These are phyloP conservation scores for Hypoxylon sp. DNA, from an alignment of 2,329 filamentous ascomycete species.

Conservation along the genomic window DNA sequence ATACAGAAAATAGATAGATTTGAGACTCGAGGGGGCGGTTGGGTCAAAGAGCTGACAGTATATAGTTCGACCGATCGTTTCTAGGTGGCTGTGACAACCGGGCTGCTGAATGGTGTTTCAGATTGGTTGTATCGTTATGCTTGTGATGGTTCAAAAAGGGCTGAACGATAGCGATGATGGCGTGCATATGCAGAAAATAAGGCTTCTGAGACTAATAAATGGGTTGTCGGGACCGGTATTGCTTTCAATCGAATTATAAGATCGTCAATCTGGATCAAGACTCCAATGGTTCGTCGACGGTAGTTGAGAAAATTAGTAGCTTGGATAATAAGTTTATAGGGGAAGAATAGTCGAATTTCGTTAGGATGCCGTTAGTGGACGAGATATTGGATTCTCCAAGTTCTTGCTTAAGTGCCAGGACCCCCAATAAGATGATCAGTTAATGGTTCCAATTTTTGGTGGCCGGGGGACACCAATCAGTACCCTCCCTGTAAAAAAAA, in stretches of 20 bases:
- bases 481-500: conserved; percentile 39
- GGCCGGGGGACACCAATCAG: conserved; percentile 39
- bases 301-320: conserved; percentile 20
- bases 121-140: conserved; percentile 47
- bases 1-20: conserved; percentile 17
- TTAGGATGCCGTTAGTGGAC: conserved; percentile 28
- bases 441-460: conserved; percentile 44
- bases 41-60: conserved; percentile 32
- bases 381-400: conserved; percentile 31
- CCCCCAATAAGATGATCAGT: conserved; percentile 39
- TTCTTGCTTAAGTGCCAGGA: conserved; percentile 22
- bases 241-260: conserved; percentile 27
- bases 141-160: conserved; percentile 25
- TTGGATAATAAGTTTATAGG: conserved; percentile 17
- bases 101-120: conserved; percentile 43
- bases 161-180: conserved; percentile 31
- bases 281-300: conserved; percentile 8
- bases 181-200: conserved; percentile 30
- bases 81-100: conserved; percentile 40
- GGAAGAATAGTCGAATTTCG: conserved; percentile 22
- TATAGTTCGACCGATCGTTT: conserved; percentile 30
- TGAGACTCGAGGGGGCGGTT: conserved; percentile 17
- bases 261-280: conserved; percentile 21
- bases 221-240: conserved; percentile 22
- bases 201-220: conserved; percentile 32